Conservation (phyloP, 2,329 filamentous ascomycete species). For the Zasmidium citrigriseum region DNA sequence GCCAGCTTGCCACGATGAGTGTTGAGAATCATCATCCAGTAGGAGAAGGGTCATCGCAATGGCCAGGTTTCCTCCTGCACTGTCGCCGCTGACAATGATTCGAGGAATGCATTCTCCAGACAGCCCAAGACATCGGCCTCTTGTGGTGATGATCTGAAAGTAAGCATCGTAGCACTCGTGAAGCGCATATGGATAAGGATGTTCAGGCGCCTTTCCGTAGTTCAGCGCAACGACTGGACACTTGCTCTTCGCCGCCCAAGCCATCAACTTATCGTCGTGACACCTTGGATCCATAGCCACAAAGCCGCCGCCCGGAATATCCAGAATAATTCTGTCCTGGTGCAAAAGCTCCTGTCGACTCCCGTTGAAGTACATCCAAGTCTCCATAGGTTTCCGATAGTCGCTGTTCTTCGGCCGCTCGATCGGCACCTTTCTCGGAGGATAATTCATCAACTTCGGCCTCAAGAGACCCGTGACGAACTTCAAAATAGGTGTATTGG, state of each 20-base stretch:
- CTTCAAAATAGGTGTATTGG: constrained; percentile 79
- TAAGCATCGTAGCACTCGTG: constrained; percentile 90
- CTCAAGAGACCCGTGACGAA: constrained; percentile 72
- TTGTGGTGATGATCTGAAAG: constrained; percentile 68
- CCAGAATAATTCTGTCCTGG: constrained; percentile 77
- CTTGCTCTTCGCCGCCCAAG: constrained; percentile 87
- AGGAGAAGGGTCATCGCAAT: constrained; percentile 86
- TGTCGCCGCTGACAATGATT: constrained; percentile 75
- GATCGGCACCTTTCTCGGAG: constrained; percentile 80
- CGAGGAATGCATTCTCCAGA: constrained; percentile 66
- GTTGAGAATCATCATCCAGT: constrained; percentile 63
- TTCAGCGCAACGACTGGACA: constrained; percentile 89
- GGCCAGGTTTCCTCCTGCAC: constrained; percentile 78
- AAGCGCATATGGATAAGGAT: constrained; percentile 80
- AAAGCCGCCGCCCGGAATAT: constrained; percentile 92
- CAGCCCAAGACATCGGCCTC: constrained; percentile 75
- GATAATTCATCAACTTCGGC: constrained; percentile 77
- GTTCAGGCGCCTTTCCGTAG: constrained; percentile 84
- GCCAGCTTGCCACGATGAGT: constrained; percentile 22
- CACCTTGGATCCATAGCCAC: constrained; percentile 95
- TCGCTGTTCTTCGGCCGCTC: constrained; percentile 76
- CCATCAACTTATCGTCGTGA: constrained; percentile 89
- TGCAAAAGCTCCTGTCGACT: constrained; percentile 74
- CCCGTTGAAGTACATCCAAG: constrained; percentile 94
- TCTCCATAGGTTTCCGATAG: constrained; percentile 79